Base-by-base conservation (phyloP, 495 filamentous ascomycete genomes). In the Elasticomyces elasticus region DNA sequence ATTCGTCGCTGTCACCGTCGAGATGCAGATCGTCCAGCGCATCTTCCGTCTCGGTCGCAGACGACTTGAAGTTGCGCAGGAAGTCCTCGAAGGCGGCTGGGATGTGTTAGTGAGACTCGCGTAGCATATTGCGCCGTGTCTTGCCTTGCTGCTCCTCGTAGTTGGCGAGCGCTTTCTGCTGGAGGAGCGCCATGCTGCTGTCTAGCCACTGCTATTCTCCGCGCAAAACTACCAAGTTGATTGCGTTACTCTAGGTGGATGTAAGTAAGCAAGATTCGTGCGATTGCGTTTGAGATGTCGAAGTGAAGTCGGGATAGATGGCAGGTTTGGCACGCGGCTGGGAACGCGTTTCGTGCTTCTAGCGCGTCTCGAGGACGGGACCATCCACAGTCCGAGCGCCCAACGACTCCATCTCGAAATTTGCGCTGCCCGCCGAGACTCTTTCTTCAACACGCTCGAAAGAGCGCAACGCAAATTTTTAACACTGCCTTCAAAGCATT, bases 1-100 rank as follows among this genome's bases (percentile, higher is more conserved):
- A 90, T 62, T 94, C 89, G 64, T 96, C 89, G 70, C 86, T 90
- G 72, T 90, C 85, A 52, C 84, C 89, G 68, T 91, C 84, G 59
- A 98, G 84, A 66, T 87, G 83, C 63, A 98, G 76, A 48, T 86
- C 83, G 55, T 86, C 80, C 28, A 98, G 71, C 17, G 87, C 89
- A 63, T 85, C 78, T 54, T 86, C 76, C 3, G 79, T 78, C 63
- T 89, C 84, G 7, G 86, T 82, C 28, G 86, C 79, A 15, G 80
- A 77, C 12, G 83, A 85, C 72, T 98, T 97, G 79, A 94, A 98
- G 42, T 79, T 78, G 58, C 78, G 72, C 55, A 98, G 76, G 67
- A 98, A 98, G 62, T 85, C 82, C 68, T 89, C 81, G 73, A 98
- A 94, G 27, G 82, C 87, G 49, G 74, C 87, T 87, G 64, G 37